A percentile compares a stretch with the other conserved stretches of the same genome.
These are phyloP conservation scores for Lithospermum erythrorhizon DNA, from an alignment of 257 asterid genomes.

Conservation along the genomic window DNA sequence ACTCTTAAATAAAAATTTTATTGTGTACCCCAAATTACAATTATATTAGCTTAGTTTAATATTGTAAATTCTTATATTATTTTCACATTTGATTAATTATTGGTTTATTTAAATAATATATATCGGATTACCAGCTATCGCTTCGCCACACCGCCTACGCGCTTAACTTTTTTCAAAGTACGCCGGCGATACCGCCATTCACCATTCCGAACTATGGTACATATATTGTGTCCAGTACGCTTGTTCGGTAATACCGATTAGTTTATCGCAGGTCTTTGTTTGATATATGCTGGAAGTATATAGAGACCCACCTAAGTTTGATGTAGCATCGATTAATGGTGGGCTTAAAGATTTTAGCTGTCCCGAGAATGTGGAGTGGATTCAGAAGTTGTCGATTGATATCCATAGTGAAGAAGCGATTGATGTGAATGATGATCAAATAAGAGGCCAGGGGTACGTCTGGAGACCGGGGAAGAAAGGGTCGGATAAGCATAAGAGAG, in stretches of 20 bases:
- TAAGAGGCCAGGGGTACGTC: constrained; percentile 62
- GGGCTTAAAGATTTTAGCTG: constrained; percentile 59
- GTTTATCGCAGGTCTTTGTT: not conserved
- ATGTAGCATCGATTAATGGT: constrained; percentile 1
- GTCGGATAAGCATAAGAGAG: constrained; percentile 33
- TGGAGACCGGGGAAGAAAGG: constrained; percentile 68
- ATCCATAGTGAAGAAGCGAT: constrained; percentile 51
- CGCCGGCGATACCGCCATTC: too few species aligned
- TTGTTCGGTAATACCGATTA: not conserved
- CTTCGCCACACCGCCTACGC: too few species aligned
- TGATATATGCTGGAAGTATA: not conserved
- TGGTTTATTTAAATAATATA: too few species aligned
- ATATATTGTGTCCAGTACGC: too few species aligned
- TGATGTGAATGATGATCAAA: constrained; percentile 71
- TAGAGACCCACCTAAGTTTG: constrained; percentile 2
- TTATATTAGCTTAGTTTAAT: too few species aligned
- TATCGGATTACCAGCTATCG: too few species aligned
- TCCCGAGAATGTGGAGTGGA: constrained; percentile 69
- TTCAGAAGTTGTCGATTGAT: constrained; percentile 55
- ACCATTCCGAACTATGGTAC: too few species aligned
- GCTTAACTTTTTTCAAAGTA: too few species aligned
- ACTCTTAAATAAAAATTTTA: too few species aligned
- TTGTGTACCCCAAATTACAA: too few species aligned
- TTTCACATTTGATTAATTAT: too few species aligned
- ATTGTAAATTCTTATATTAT: too few species aligned